Base-by-base conservation (phyloP, 225 moss, liverwort and hornwort genomes). In the Pseudisothecium myosuroides region DNA sequence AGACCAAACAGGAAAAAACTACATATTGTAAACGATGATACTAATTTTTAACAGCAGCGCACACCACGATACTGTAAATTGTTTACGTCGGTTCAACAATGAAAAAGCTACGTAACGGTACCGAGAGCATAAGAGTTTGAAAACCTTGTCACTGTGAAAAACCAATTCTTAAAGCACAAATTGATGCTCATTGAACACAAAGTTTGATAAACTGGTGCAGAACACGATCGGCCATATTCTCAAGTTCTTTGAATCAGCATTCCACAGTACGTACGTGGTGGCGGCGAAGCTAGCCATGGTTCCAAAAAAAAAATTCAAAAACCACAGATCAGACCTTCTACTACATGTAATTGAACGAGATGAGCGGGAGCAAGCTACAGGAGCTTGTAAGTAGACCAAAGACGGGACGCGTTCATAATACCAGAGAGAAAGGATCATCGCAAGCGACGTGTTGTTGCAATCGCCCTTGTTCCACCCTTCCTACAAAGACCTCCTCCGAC, bases 401-500 rank as follows among this genome's bases (percentile, higher is more conserved):
- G n/a, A 74, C 13, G 9, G 19, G n/a, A 78, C 4, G 31, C 50
- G 23, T 63, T 65, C 65, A 41, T 7, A 50, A 56, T 88, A 88
- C 88, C 83, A 77, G 67, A 67, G 88, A 84, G 88, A 77, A 83
- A 36, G 83, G 58, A 74, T 82, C 82, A 83, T 88, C 69, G 87
- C 81, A 63, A 34, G 54, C 32, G 64, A 27, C 39, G 19, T 62
- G 34, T 52, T 74, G 59, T 27, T 68, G 81, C 59, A 71, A 71
- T 52, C 17, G 72, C 82, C 18, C 52, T 31, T 39, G 76, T 9
- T 83, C 76, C 45, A 43, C 54, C 45, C 87, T 84, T 43, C 86
- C 91, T 54, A 86, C 80, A 14, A 91, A 77, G n/a, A 91, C 81
- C 89, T 92, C 91, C 78, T 88, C 83, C 37, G 83, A 63, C 24